Evolutionary conservation across 2,329 filamentous ascomycete genomes (phyloP), one percentile per base, ranked within the genome.

Genomic region (Massarina eburnea): DNA sequence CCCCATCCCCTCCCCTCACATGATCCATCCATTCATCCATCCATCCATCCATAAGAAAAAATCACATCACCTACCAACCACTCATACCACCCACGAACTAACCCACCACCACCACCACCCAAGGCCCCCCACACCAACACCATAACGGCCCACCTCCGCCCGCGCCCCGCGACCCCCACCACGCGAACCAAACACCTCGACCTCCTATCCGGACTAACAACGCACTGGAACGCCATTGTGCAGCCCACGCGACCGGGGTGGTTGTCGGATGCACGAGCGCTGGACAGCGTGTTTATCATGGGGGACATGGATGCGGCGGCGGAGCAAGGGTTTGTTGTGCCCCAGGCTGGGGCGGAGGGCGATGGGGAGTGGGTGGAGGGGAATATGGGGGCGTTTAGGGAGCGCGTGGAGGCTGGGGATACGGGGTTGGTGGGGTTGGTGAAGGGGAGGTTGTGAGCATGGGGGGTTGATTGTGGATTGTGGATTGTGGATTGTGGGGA

Each of bases 221-320:
- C 7, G 2, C 38, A 55, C 8, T 72, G 59, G 61, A 46, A 60
- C 17, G 45, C 47, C 8, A 37, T 39, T n/a, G 42, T 26, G 6
- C 33, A 20, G 8, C 26, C 35, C 2, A 14, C 12, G n/a, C 21
- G 30, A 14, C 27, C 39, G 14, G 57, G 55, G 2, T 19, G 55
- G 2, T n/a, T 63, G 10, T 51, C 55, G 8, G 51, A 58, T 24
- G 24, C 36, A 10, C 17, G 32, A 15, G 54, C 49, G 19, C 50
- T 67, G 33, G 55, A 64, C 36, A 55, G 52, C 33, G 48, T 64
- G 4, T 64, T 66, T 39, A 27, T 67, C 8, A 52, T 61, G 41
- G 58, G 59, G 26, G 54, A 58, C 48, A 59, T 64, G 22, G 50
- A 37, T 8, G 62, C 55, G 22, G 62, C 58, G 3, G 52, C 52